Percentiles rank a stretch among this genome's conserved stretches.
Evolutionary conservation across 768 basidiomycete species (phyloP).

Genomic region (Tricholoma furcatifolium): DNA sequence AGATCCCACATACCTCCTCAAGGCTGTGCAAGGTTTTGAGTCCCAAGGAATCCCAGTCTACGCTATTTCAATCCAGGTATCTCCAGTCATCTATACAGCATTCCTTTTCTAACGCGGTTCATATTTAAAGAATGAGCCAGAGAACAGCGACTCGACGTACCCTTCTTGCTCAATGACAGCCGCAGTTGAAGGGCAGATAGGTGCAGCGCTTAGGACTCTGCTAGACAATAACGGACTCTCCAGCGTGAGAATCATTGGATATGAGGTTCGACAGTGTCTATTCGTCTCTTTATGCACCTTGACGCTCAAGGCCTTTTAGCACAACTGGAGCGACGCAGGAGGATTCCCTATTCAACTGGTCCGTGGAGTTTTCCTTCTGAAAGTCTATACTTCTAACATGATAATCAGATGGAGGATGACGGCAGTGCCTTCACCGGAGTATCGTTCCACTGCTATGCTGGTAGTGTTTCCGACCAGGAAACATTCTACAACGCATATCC

Average conservation of each 20-base stretch:
- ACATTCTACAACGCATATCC: slow-evolving; percentile 19
- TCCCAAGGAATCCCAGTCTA: slow-evolving; percentile 59
- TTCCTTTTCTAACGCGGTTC: not conserved
- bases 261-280: slow-evolving; percentile 14
- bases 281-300: not conserved
- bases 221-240: slow-evolving; percentile 64
- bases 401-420: slow-evolving; percentile 49
- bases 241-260: slow-evolving; percentile 59
- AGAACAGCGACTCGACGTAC: slow-evolving; percentile 64
- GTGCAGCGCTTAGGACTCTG: slow-evolving; percentile 49
- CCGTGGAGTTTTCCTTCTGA: not conserved
- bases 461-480: slow-evolving; percentile 16
- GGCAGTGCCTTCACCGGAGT: slow-evolving; percentile 59
- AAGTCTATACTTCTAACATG: too few species aligned
- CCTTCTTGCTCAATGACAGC: slow-evolving; percentile 60
- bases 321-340: slow-evolving; percentile 72
- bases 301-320: slow-evolving; percentile 24
- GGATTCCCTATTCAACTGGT: slow-evolving; percentile 58
- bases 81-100: too few species aligned
- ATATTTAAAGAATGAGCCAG: slow-evolving; percentile 42
- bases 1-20: slow-evolving; percentile 76
- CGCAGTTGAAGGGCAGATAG: slow-evolving; percentile 58
- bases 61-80: slow-evolving; percentile 56
- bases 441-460: slow-evolving; percentile 70
- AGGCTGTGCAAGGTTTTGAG: slow-evolving; percentile 68